Base-by-base conservation (phyloP, 768 basidiomycete species). In the Trametes cubensis region DNA sequence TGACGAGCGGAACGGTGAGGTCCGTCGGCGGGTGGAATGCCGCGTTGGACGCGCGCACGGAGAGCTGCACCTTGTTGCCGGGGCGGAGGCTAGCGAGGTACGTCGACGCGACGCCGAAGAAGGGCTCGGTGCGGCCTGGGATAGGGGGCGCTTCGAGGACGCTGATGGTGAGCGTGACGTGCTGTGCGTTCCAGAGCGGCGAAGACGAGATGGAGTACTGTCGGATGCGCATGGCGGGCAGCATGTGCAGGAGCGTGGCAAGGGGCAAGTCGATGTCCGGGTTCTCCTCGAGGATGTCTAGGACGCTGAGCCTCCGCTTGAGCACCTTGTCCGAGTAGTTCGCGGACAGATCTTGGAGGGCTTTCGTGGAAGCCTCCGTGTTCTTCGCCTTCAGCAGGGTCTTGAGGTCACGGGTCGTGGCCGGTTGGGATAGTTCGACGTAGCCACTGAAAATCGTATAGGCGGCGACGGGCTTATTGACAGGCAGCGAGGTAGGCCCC, bases 161-260 rank as follows among this genome's bases (percentile, higher is more conserved):
- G 67, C 77, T 78, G 62, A 82, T 60, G 28, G 81, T 81, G 47
- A 83, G 74, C 17, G 79, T 74, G 50, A 76, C 77, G 52, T 72
- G 74, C 40, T 69, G 60, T 1, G 82, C 72, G 59, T 80, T 74
- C 73, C 75, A 76, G 11, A 83, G 71, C 5, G 81, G 80, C 1
- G 80, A 81, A 1, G 80, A 81, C 3, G 82, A 81, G 65, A 82
- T 82, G n/a, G 80, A 81, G 70, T 83, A 82, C 67, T 83, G 80
- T 8, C 81, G 71, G 50, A 81, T 72, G 52, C 80, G 79, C 78
- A 83, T 82, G 17, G 79, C 68, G 8, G 79, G 81, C 8, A 83
- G 74, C 66, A 79, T 71, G 13, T 68, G 69, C 23, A 83, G 66
- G 73, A 79, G 81, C 3, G 71, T 65, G 17, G 69, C 67, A n/a